Conservation (phyloP, 768 basidiomycete genomes). For the Cubamyces sp. region DNA sequence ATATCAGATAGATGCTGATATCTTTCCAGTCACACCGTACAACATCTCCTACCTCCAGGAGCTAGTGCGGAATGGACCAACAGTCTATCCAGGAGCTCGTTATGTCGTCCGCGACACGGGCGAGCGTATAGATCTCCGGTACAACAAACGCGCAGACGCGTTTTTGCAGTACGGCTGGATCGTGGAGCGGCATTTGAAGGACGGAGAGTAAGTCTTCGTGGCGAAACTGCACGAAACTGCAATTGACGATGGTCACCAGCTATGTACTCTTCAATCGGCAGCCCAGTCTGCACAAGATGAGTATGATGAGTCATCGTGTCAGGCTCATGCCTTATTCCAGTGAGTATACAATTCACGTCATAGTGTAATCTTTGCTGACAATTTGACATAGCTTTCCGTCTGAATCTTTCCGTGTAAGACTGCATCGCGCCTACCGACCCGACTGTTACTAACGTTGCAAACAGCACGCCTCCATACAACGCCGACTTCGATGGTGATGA, state of each 20-base stretch:
- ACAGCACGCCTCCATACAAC: conserved; percentile 94
- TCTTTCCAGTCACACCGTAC: conserved; percentile 83
- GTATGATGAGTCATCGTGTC: conserved; percentile 99
- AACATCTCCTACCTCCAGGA: conserved; percentile 95
- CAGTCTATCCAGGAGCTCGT: conserved; percentile 92
- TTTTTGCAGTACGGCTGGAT: conserved; percentile 98
- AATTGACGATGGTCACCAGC: conserved; percentile 42
- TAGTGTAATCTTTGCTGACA: neutral
- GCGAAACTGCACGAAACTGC: neutral
- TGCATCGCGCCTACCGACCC: conserved; percentile 5
- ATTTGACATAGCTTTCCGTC: conserved; percentile 76
- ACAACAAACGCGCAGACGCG: conserved; percentile 94
- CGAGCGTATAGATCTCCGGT: conserved; percentile 94
- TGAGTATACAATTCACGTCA: conserved; percentile 47
- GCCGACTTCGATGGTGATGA: conserved; percentile 99
- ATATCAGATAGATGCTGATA: neutral
- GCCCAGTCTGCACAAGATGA: conserved; percentile 99
- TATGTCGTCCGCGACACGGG: conserved; percentile 98
- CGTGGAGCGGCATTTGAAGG: conserved; percentile 95
- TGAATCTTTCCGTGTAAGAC: conserved; percentile 95
- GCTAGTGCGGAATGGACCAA: conserved; percentile 93
- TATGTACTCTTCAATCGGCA: conserved; percentile 97
- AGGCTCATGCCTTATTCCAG: conserved; percentile 98
- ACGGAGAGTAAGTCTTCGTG: conserved; percentile 86
- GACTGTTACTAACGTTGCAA: conserved; percentile 30